Evolutionary conservation across 108 stramenopile genomes (phyloP).

Genomic region (Craspedostauros australis): DNA sequence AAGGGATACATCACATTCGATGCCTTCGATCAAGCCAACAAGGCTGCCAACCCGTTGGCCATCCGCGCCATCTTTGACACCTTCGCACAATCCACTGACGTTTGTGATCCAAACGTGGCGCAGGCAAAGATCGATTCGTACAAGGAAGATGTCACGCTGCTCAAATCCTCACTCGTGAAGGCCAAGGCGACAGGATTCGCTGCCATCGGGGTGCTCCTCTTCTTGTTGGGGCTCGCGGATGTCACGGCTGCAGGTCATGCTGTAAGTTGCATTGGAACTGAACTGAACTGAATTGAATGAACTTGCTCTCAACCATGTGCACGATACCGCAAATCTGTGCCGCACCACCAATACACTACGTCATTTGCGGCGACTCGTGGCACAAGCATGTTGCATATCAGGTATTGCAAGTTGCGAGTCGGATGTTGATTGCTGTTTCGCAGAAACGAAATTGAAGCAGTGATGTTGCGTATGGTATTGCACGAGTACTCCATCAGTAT

Average conservation of each 20-base stretch:
- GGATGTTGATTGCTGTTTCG: too few species aligned
- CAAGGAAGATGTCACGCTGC: slow-evolving; percentile 22
- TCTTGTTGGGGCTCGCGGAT: slow-evolving; percentile 55
- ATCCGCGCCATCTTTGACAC: slow-evolving; percentile 71
- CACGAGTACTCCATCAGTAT: too few species aligned
- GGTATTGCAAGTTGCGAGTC: too few species aligned
- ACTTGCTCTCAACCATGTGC: too few species aligned
- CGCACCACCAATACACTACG: too few species aligned
- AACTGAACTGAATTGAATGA: too few species aligned
- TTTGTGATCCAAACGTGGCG: slow-evolving; percentile 44
- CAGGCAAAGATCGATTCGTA: slow-evolving; percentile 51
- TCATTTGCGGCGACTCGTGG: too few species aligned
- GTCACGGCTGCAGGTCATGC: slow-evolving; percentile 27
- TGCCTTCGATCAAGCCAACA: slow-evolving; percentile 49
- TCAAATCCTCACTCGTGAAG: slow-evolving; percentile 40
- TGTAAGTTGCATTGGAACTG: too few species aligned
- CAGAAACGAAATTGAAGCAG: too few species aligned
- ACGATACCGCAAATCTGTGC: too few species aligned
- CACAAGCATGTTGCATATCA: too few species aligned
- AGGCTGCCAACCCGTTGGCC: slow-evolving; percentile 51
- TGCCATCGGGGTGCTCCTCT: slow-evolving; percentile 47
- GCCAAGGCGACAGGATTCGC: slow-evolving; percentile 47
- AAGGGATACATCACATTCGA: slow-evolving; percentile 60
- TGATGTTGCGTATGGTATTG: too few species aligned
- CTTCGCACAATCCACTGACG: slow-evolving; percentile 41